Evolutionary conservation across 495 filamentous ascomycete species (phyloP).

Genomic region (Corynascus novoguineensis): DNA sequence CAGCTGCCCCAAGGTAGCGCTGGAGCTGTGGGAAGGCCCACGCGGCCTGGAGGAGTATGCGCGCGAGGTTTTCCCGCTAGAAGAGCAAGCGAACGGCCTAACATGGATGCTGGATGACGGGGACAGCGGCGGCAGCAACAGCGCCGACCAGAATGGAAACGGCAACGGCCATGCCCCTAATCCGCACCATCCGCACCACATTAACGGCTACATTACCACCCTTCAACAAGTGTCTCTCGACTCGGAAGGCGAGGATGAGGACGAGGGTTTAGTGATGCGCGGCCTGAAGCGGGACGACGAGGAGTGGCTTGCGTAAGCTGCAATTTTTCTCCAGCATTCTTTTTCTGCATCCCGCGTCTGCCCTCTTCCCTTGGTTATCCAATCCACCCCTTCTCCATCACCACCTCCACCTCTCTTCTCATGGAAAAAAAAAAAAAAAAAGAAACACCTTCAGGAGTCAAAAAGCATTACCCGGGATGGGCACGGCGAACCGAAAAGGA

Average conservation of each 20-base stretch:
- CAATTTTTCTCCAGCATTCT: neutral
- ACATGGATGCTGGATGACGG: conserved; percentile 71
- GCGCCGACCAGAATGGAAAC: conserved; percentile 17
- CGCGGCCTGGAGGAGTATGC: conserved; percentile 94
- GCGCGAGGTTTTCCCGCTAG: conserved; percentile 86
- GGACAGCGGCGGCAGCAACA: conserved; percentile 26
- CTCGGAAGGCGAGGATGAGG: conserved; percentile 30
- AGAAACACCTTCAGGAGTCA: neutral
- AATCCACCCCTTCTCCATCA: neutral
- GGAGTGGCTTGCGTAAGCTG: conserved; percentile 42
- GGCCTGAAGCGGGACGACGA: conserved; percentile 47
- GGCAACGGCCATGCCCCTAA: conserved; percentile 14
- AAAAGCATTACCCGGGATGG: neutral
- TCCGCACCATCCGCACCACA: conserved; percentile 3
- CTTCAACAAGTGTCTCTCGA: conserved; percentile 1
- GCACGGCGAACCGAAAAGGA: neutral
- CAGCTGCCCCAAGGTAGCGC: conserved; percentile 63
- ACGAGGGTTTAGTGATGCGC: conserved; percentile 46
- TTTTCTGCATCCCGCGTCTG: neutral
- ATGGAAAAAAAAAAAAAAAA: neutral
- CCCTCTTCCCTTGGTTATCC: neutral
- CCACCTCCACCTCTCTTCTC: neutral
- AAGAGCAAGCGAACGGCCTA: conserved; percentile 88
- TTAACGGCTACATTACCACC: conserved; percentile 11
- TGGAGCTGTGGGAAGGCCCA: conserved; percentile 84